These are phyloP conservation scores for Penicillium sp. DNA, from an alignment of 2,329 filamentous ascomycete genomes.

Conservation along the genomic window DNA sequence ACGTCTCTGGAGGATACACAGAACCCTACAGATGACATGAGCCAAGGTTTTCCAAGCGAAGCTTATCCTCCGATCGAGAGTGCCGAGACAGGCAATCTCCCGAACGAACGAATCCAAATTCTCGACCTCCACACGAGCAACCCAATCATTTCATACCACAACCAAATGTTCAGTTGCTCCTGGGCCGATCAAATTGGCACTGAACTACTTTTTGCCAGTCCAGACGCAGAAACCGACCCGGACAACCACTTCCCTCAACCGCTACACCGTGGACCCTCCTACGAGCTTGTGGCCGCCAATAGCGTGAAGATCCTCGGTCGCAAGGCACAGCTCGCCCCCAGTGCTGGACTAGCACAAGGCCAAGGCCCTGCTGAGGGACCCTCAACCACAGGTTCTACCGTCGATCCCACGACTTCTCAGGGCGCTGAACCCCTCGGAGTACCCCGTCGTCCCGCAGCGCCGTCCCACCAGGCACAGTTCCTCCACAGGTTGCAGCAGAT, in stretches of 20 bases:
- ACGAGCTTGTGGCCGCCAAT: conserved; percentile 71
- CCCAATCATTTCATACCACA: conserved; percentile 77
- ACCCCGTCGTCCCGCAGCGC: conserved; percentile 29
- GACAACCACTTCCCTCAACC: conserved; percentile 41
- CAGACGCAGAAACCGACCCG: conserved; percentile 31
- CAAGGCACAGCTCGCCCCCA: conserved; percentile 60
- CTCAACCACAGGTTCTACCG: not conserved
- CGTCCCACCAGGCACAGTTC: conserved; percentile 54
- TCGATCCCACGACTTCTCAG: conserved; percentile 1
- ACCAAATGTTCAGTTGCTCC: conserved; percentile 72
- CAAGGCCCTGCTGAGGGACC: not conserved
- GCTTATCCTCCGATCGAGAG: conserved; percentile 44
- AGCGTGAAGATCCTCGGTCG: conserved; percentile 68
- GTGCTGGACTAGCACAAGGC: conserved; percentile 26
- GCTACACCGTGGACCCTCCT: conserved; percentile 45
- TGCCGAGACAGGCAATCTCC: conserved; percentile 29
- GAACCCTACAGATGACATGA: not conserved
- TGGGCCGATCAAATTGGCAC: conserved; percentile 86
- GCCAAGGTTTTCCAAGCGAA: conserved; percentile 12
- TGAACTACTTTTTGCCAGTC: conserved; percentile 68
- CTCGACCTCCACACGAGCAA: conserved; percentile 75
- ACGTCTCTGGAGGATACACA: conserved; percentile 12
- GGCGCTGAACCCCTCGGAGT: conserved; percentile 1
- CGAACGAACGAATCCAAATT: conserved; percentile 64
- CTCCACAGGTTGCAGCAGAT: conserved; percentile 64